Conservation (phyloP, 257 asterid genomes). For the Solanum etuberosum region DNA sequence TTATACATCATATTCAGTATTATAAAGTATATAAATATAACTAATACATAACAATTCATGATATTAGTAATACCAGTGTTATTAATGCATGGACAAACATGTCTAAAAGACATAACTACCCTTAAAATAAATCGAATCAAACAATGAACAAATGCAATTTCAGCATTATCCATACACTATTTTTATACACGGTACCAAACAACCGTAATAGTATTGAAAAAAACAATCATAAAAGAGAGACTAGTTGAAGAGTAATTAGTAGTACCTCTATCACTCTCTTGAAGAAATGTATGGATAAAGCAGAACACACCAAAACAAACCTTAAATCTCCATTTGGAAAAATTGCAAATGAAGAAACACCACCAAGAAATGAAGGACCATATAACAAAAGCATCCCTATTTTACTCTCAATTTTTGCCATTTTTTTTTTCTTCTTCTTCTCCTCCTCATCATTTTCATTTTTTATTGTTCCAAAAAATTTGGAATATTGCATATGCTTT, state of each 20-base stretch:
- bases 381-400: constrained; percentile 52
- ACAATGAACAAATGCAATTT: no score
- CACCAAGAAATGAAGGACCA: constrained; percentile 54
- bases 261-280: constrained; percentile 65
- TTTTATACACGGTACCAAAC: neutral
- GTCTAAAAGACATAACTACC: neutral
- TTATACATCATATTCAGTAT: neutral
- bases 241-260: neutral
- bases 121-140: neutral
- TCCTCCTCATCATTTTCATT: constrained; percentile 3
- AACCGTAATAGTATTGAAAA: rapidly evolving
- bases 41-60: neutral
- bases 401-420: constrained; percentile 28
- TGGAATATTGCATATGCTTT: constrained; percentile 59
- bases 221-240: neutral
- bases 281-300: constrained; percentile 50
- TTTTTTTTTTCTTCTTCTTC: neutral
- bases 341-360: constrained; percentile 31
- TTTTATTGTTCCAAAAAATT: constrained; percentile 29
- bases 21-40: neutral
- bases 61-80: neutral
- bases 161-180: no score
- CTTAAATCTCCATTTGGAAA: constrained; percentile 26
- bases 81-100: neutral
- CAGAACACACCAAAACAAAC: constrained; percentile 33